phyloP scores from a whole-genome alignment of 345 rosid genomes.

The Anacardium occidentale region DNA sequence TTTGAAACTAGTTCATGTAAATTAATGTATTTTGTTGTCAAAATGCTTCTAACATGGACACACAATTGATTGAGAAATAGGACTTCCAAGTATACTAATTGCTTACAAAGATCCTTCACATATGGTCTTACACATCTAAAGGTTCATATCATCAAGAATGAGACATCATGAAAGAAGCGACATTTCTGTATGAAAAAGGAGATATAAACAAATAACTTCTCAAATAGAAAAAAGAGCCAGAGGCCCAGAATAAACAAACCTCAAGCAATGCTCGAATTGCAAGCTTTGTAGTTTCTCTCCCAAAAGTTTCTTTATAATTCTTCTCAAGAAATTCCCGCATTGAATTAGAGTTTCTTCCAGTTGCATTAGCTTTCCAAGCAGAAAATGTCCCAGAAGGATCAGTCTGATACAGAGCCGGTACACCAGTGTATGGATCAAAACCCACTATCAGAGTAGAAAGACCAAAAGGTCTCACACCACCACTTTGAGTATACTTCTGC shows the following conservation, averaged over 20 bases:
- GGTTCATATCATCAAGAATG: neutral
- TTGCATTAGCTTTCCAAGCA: conserved; percentile 96
- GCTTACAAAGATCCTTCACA: neutral
- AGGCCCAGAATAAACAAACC: conserved; percentile 37
- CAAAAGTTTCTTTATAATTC: conserved; percentile 77
- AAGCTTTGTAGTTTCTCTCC: conserved; percentile 78
- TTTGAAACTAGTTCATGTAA: neutral
- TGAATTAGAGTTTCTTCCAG: conserved; percentile 90
- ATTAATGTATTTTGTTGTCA: neutral
- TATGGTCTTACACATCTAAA: neutral
- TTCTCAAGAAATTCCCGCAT: conserved; percentile 86
- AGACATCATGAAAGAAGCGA: too few species aligned
- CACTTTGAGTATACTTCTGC: conserved; percentile 92
- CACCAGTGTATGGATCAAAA: conserved; percentile 72
- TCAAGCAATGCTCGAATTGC: conserved; percentile 89
- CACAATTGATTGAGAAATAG: too few species aligned
- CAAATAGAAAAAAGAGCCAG: neutral
- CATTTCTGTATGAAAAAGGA: too few species aligned
- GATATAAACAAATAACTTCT: neutral
- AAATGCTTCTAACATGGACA: neutral
- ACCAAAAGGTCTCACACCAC: conserved; percentile 86
- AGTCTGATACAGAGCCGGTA: conserved; percentile 82
- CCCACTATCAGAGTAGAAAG: conserved; percentile 72
- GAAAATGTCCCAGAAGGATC: conserved; percentile 96
- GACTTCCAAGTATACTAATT: neutral